Evolutionary conservation across 169 alveolate species (phyloP).

Genomic region (Cryptosporidium ubiquitum): DNA sequence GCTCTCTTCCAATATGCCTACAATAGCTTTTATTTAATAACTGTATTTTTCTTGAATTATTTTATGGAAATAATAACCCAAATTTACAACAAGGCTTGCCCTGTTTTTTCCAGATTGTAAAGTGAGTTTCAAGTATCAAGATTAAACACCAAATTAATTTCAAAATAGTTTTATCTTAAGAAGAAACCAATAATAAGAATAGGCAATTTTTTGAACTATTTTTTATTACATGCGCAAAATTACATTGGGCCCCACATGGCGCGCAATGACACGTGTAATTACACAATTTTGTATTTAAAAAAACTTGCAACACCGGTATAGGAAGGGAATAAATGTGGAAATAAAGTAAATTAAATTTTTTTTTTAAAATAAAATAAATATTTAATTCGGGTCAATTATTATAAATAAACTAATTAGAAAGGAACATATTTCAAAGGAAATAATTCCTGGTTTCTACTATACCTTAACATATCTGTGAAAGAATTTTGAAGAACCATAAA

Average conservation of each 20-base stretch:
- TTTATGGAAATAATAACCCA: background rate
- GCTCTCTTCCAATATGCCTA: background rate
- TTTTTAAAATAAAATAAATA: background rate
- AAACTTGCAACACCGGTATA: constrained; percentile 31
- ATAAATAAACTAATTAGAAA: background rate
- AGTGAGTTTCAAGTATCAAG: background rate
- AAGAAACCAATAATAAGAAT: background rate
- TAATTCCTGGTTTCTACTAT: background rate
- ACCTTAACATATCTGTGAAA: background rate
- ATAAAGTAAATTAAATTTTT: background rate
- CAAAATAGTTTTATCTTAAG: background rate
- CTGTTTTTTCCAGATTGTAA: background rate
- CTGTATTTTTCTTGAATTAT: no score
- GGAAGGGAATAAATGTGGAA: constrained; percentile 16
- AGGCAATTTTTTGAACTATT: constrained; percentile 15
- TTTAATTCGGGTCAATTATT: background rate
- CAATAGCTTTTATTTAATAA: background rate
- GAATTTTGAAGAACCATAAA: background rate
- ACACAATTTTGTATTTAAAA: background rate
- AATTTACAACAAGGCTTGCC: background rate
- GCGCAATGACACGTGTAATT: constrained; percentile 47
- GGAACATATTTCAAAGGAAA: background rate
- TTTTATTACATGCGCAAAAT: constrained; percentile 55
- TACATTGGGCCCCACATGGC: constrained; percentile 68
- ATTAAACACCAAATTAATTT: background rate